Percentiles rank a stretch among this genome's conserved stretches.
Evolutionary conservation across 2,329 filamentous ascomycete genomes (phyloP).

Genomic region (Claviceps fusiformis): DNA sequence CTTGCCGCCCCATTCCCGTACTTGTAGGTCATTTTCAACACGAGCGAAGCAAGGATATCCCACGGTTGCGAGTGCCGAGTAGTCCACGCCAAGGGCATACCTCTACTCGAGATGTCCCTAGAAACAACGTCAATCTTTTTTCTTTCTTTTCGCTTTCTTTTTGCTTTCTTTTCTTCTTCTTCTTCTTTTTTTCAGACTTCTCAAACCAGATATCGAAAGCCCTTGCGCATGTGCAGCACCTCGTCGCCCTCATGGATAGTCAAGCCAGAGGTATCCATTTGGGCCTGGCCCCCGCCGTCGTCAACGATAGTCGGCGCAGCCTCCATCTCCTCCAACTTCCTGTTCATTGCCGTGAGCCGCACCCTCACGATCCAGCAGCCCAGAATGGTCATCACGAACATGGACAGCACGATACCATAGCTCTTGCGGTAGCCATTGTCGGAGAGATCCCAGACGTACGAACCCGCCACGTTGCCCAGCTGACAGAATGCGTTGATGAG

Average conservation of each 20-base stretch:
- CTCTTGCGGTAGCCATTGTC: constrained; percentile 49
- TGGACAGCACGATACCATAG: constrained; percentile 50
- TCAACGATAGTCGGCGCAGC: not conserved
- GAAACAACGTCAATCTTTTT: no score
- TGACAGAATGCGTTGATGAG: constrained; percentile 46
- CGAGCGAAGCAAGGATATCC: no score
- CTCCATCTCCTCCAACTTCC: constrained; percentile 31
- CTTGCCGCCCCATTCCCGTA: no score
- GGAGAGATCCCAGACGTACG: constrained; percentile 47
- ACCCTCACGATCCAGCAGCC: constrained; percentile 36
- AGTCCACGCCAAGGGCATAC: no score
- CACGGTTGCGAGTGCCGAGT: no score
- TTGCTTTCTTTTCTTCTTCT: no score
- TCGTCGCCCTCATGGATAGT: not conserved
- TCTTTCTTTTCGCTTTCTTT: no score
- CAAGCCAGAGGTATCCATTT: not conserved
- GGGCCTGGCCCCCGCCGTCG: not conserved
- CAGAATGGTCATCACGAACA: constrained; percentile 46
- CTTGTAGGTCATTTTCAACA: no score
- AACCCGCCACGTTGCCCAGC: constrained; percentile 45
- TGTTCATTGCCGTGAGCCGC: constrained; percentile 33
- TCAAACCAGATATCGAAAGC: constrained; percentile 4
- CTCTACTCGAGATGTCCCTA: no score
- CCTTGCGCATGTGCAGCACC: constrained; percentile 4
- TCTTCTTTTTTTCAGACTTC: constrained; percentile 7